These are phyloP conservation scores for Fusarium temperatum DNA, from an alignment of 2,329 filamentous ascomycete genomes.

Conservation along the genomic window DNA sequence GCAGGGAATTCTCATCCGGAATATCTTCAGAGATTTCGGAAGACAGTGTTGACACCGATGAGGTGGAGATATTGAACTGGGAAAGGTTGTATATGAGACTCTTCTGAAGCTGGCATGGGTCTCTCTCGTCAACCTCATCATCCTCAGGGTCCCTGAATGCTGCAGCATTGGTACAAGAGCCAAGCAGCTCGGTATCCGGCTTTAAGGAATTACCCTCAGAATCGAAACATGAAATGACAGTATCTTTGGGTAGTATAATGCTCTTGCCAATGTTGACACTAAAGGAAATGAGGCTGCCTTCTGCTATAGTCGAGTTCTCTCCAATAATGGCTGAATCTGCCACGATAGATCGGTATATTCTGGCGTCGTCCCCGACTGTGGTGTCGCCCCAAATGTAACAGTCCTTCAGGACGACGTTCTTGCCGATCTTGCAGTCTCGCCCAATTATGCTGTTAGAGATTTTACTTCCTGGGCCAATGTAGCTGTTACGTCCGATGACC, in stretches of 20 bases:
- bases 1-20: slow-evolving; percentile 69
- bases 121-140: slow-evolving; percentile 60
- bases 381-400: slow-evolving; percentile 91
- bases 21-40: slow-evolving; percentile 74
- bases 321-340: slow-evolving; percentile 78
- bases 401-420: slow-evolving; percentile 79
- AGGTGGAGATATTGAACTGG: slow-evolving; percentile 62
- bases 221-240: slow-evolving; percentile 49
- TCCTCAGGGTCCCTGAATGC: slow-evolving; percentile 57
- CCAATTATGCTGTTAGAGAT: slow-evolving; percentile 84
- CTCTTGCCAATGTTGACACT: slow-evolving; percentile 76
- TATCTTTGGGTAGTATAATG: slow-evolving; percentile 53
- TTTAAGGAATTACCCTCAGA: slow-evolving; percentile 49
- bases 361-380: slow-evolving; percentile 77
- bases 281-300: slow-evolving; percentile 82
- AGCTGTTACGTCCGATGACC: slow-evolving; percentile 80
- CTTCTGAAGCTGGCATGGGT: slow-evolving; percentile 62
- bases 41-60: slow-evolving; percentile 66
- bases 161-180: slow-evolving; percentile 60
- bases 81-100: slow-evolving; percentile 65
- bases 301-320: slow-evolving; percentile 71
- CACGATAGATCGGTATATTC: slow-evolving; percentile 77
- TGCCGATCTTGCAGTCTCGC: slow-evolving; percentile 84
- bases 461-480: slow-evolving; percentile 75
- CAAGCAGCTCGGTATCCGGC: slow-evolving; percentile 58